Conservation (phyloP, 139 green algal species). For the Chlorella sp. region DNA sequence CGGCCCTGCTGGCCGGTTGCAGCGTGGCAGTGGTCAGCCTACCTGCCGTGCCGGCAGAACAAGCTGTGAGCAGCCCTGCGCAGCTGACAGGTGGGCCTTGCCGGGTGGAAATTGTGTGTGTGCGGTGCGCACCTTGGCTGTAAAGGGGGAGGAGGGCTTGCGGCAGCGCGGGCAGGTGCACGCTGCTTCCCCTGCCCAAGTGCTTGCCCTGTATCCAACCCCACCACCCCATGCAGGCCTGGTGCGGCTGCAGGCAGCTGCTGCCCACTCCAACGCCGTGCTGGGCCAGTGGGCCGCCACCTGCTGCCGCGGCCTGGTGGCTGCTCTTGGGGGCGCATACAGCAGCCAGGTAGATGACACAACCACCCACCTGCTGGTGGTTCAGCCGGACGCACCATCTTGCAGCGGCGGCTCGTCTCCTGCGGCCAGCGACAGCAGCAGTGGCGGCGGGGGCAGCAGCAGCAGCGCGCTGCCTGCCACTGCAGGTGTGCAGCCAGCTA, state of each 20-base stretch:
- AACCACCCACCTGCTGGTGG: slow-evolving; percentile 1
- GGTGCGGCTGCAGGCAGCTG: neutral
- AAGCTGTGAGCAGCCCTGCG: neutral
- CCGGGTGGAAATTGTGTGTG: neutral
- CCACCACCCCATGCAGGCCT: neutral
- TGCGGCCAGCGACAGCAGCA: neutral
- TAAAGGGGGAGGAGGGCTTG: too few species aligned
- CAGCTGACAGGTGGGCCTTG: neutral
- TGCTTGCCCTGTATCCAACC: neutral
- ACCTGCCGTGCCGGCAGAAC: neutral
- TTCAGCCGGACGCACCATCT: neutral
- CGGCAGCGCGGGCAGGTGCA: too few species aligned
- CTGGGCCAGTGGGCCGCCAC: neutral
- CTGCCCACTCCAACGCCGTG: neutral
- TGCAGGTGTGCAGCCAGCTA: neutral
- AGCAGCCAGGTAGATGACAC: neutral
- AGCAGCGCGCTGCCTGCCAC: neutral
- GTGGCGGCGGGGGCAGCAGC: neutral
- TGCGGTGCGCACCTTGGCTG: too few species aligned
- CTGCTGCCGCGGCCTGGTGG: neutral
- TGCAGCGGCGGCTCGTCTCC: neutral
- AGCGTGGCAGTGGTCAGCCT: neutral
- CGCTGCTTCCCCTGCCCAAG: too few species aligned
- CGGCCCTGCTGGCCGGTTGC: neutral
- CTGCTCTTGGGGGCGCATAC: neutral